phyloP scores from a whole-genome alignment of 78 protist genomes.

The Dictyostelium capitatum region DNA sequence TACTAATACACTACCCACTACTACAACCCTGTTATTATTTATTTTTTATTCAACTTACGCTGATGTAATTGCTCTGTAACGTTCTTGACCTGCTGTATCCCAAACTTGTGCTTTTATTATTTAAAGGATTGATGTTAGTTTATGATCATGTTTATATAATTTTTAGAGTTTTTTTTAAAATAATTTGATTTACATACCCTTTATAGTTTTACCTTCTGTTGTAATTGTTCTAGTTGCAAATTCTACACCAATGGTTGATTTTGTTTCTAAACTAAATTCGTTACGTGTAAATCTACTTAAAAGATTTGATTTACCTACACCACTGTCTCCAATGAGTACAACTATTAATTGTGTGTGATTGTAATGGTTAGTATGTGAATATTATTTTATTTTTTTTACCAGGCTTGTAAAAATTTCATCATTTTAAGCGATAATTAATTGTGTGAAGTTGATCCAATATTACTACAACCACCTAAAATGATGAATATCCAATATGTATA shows the following conservation, averaged over 20 bases:
- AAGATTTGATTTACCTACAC: constrained; percentile 98
- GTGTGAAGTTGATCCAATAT: too few relatives aligned
- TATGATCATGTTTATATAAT: too few relatives aligned
- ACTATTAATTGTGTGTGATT: constrained; percentile 67
- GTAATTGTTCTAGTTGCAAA: constrained; percentile 96
- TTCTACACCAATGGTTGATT: constrained; percentile 99
- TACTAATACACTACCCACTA: too few relatives aligned
- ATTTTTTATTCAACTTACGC: constrained; percentile 68
- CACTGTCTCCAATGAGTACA: constrained; percentile 99
- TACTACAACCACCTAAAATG: too few relatives aligned
- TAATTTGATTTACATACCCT: not conserved
- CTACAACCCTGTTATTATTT: not conserved
- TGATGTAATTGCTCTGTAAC: constrained; percentile 87
- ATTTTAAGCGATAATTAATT: not conserved
- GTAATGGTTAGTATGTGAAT: not conserved
- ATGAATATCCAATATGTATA: too few relatives aligned
- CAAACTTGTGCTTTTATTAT: constrained; percentile 83
- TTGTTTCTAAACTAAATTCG: constrained; percentile 98
- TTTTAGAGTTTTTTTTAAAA: too few relatives aligned
- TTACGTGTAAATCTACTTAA: constrained; percentile 91
- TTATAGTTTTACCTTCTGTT: constrained; percentile 91
- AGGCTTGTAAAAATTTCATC: not conserved
- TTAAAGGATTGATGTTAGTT: too few relatives aligned
- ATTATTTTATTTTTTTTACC: not conserved
- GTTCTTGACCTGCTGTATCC: constrained; percentile 88